Evolutionary conservation across 2,329 filamentous ascomycete genomes (phyloP), one percentile per base, ranked within the genome.

Genomic region (Trichophyton schoenleinii): DNA sequence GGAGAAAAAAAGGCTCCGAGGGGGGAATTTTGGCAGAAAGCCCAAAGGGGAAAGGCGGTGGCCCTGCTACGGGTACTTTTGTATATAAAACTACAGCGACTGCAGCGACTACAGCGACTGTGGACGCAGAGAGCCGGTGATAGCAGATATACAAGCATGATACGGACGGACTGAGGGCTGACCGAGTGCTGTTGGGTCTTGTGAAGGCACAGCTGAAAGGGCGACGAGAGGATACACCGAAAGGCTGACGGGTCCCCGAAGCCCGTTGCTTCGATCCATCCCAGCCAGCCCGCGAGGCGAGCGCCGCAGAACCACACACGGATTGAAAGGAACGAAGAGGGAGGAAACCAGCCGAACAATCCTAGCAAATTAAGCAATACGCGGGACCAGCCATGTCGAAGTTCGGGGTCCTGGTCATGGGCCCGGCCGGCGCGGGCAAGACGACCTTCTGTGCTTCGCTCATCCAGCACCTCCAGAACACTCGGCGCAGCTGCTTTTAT

Each of bases 391-490:
- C 61, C 61, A 95, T 95, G 90, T 92, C 88, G 76, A 96, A 96
- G 76, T 97, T 91, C 72, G 94, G 94, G 60, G 86, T 89, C 66
- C 86, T 97, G 76, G 87, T 97, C 64, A 96, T 97, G 87, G 94
- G 94, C 73, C 94, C 92, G 63, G 92, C 94, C 20, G 94, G 91
- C 67, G 91, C 91, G 22, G 94, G 94, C 77, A 99, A 96, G 83
- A 95, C 91, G 31, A 99, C 94, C 64, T 99, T 99, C 75, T 96
- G 91, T 79, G 87, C 89, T 62, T 85, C 90, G 67, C 83, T 99
- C 68, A 96, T 97, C 72, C 91, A 94, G 63, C 90, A 97, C 71
- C 86, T 97, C 28, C 86, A 89, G 68, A 88, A 91, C 71, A 91
- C 89, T 75, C 88, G 89, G 61, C 88, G 91, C n/a, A 95, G 91